These are phyloP conservation scores for Epichloe gansuensis DNA, from an alignment of 2,329 filamentous ascomycete genomes.

Conservation along the genomic window DNA sequence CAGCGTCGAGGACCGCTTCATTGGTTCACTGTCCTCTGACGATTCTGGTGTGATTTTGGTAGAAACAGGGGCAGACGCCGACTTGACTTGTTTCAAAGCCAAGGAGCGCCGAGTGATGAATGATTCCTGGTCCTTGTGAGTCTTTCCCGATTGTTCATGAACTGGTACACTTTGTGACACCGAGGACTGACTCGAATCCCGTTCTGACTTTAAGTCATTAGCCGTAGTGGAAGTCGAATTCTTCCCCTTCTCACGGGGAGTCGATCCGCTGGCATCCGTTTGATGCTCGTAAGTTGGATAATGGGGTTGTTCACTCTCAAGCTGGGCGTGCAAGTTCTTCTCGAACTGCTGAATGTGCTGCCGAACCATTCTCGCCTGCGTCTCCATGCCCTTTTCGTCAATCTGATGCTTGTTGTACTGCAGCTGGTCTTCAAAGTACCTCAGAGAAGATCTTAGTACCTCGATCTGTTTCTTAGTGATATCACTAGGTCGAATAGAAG, in stretches of 20 bases:
- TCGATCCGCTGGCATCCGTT: slow-evolving; percentile 10
- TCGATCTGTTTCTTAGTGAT: slow-evolving; percentile 47
- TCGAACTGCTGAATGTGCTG: slow-evolving; percentile 38
- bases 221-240: slow-evolving; percentile 7
- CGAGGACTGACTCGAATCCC: slow-evolving; percentile 7
- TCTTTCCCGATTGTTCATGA: slow-evolving; percentile 6
- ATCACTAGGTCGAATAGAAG: slow-evolving; percentile 48
- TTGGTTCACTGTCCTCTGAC: slow-evolving; percentile 12
- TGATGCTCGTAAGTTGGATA: slow-evolving; percentile 24
- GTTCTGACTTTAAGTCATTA: slow-evolving; percentile 8
- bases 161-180: slow-evolving; percentile 8
- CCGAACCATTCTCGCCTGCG: slow-evolving; percentile 28
- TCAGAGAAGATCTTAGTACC: slow-evolving; percentile 37
- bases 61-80: slow-evolving; percentile 11
- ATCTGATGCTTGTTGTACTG: slow-evolving; percentile 51
- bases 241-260: slow-evolving; percentile 8
- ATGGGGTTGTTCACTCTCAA: slow-evolving; percentile 30
- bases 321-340: slow-evolving; percentile 29
- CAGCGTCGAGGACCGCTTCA: slow-evolving; percentile 24
- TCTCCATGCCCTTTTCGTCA: slow-evolving; percentile 39
- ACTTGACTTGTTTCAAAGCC: slow-evolving; percentile 19
- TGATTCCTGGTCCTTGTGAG: slow-evolving; percentile 6
- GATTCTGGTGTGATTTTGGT: slow-evolving; percentile 10
- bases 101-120: slow-evolving; percentile 9
- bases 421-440: slow-evolving; percentile 44